Percentiles rank a stretch among this genome's conserved stretches.
Conservation (phyloP, 371 early-diverging fungal genomes). For the Rhizopus stolonifer region DNA sequence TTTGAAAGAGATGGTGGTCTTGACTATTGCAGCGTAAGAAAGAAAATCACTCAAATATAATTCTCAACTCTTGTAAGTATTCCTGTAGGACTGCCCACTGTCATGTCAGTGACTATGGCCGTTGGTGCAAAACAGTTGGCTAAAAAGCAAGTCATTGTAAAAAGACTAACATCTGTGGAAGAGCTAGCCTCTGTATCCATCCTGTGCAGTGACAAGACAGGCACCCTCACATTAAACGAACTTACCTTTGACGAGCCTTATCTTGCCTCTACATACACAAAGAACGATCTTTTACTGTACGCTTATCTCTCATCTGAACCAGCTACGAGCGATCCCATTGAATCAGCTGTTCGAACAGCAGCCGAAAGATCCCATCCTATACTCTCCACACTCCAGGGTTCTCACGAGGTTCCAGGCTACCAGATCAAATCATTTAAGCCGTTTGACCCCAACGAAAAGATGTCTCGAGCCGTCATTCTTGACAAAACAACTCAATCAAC, state of each 20-base stretch:
- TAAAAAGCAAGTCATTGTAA: slow-evolving; percentile 91
- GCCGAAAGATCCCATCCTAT: slow-evolving; percentile 75
- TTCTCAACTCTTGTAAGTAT: slow-evolving; percentile 85
- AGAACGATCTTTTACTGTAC: slow-evolving; percentile 81
- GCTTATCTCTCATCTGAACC: slow-evolving; percentile 89
- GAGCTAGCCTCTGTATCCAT: slow-evolving; percentile 93
- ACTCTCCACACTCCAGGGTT: slow-evolving; percentile 54
- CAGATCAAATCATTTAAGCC: slow-evolving; percentile 85
- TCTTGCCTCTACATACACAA: slow-evolving; percentile 67
- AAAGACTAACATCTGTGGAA: slow-evolving; percentile 93
- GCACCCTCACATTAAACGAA: slow-evolving; percentile 93
- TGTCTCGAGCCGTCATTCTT: slow-evolving; percentile 85
- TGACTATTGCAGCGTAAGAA: slow-evolving; percentile 91
- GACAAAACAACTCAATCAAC: slow-evolving; percentile 61
- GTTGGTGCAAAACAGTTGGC: slow-evolving; percentile 93
- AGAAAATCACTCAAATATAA: no score
- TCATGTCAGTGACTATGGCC: slow-evolving; percentile 96
- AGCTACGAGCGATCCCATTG: slow-evolving; percentile 91
- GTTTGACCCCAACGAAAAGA: slow-evolving; percentile 90
- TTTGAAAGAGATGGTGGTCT: slow-evolving; percentile 79
- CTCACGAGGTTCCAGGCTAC: slow-evolving; percentile 79
- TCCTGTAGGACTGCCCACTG: slow-evolving; percentile 96
- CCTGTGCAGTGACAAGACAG: slow-evolving; percentile 96
- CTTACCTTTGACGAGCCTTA: slow-evolving; percentile 89
- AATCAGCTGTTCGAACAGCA: slow-evolving; percentile 82